phyloP scores from a whole-genome alignment of 768 basidiomycete genomes.

The Gloeopeniophorella convolvens region DNA sequence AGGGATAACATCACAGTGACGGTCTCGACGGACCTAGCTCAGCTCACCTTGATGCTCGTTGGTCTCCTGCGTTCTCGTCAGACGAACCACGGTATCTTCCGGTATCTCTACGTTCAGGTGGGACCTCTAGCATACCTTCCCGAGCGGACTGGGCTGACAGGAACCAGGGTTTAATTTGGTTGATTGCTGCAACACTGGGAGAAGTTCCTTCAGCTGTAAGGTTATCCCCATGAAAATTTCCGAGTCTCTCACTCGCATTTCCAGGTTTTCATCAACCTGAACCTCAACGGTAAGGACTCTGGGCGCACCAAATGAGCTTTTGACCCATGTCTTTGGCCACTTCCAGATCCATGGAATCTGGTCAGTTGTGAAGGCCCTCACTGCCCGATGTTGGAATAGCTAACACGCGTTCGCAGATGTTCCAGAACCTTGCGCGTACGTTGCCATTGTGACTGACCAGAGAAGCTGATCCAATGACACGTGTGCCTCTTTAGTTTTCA shows the following conservation, averaged over 20 bases:
- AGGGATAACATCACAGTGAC: constrained; percentile 4
- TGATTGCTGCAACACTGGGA: not conserved
- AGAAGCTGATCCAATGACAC: not conserved
- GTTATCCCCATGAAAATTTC: not conserved
- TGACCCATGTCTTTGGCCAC: not conserved
- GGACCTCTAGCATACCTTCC: not conserved
- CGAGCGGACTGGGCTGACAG: not conserved
- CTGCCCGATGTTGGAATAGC: not conserved
- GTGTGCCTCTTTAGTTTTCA: not conserved
- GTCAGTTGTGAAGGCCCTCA: not conserved
- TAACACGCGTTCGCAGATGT: constrained; percentile 2
- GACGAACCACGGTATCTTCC: not conserved
- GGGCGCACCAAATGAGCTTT: no score
- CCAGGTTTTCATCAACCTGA: constrained; percentile 9
- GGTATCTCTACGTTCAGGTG: constrained; percentile 5
- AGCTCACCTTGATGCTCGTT: constrained; percentile 1
- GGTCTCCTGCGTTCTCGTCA: constrained; percentile 2
- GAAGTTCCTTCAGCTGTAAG: constrained; percentile 4
- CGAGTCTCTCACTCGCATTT: not conserved
- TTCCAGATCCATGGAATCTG: constrained; percentile 4
- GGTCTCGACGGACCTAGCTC: constrained; percentile 2
- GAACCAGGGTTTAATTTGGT: constrained; percentile 12
- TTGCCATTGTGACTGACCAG: not conserved
- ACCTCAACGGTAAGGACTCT: constrained; percentile 11
- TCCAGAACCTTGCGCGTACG: constrained; percentile 7